phyloP scores from a whole-genome alignment of 1,284 basidiomycete species.

The Porogramme epimiltina region DNA sequence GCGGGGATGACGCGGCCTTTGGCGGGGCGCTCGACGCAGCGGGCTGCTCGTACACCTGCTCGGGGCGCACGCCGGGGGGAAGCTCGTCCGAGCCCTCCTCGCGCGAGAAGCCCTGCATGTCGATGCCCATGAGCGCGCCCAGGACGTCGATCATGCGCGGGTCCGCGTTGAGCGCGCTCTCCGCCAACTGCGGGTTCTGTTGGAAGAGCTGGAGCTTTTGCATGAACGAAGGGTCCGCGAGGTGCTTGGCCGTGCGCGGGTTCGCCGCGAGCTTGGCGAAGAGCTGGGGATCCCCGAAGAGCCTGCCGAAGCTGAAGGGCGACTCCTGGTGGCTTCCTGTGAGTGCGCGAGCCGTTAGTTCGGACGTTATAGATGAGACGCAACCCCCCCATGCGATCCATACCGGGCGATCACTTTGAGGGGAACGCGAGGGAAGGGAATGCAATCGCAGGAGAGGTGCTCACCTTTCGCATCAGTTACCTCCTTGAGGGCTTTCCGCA shows the following conservation, averaged over 20 bases:
- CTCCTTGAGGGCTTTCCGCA: slow-evolving; percentile 88
- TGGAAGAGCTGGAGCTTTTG: slow-evolving; percentile 70
- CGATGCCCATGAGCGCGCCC: slow-evolving; percentile 92
- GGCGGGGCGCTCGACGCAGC: slow-evolving; percentile 13
- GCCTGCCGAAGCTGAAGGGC: slow-evolving; percentile 66
- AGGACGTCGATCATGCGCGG: slow-evolving; percentile 94
- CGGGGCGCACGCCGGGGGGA: slow-evolving; percentile 55
- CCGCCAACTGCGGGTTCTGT: slow-evolving; percentile 62
- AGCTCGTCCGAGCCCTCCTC: slow-evolving; percentile 85
- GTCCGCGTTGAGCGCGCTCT: slow-evolving; percentile 55
- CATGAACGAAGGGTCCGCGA: slow-evolving; percentile 83
- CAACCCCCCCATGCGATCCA: no score
- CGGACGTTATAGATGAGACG: no score
- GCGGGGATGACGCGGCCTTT: slow-evolving; percentile 34
- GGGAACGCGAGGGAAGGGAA: neutral
- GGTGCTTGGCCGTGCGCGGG: slow-evolving; percentile 82
- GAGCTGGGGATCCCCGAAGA: slow-evolving; percentile 88
- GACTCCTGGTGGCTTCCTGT: slow-evolving; percentile 40
- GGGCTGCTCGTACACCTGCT: slow-evolving; percentile 18
- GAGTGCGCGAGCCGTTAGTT: neutral
- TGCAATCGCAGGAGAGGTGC: slow-evolving; percentile 11
- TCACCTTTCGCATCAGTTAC: slow-evolving; percentile 80
- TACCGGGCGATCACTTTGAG: neutral
- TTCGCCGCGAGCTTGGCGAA: slow-evolving; percentile 84
- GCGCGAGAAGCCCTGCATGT: slow-evolving; percentile 86